Evolutionary conservation across 768 basidiomycete species (phyloP), one percentile per base, ranked within the genome.

Genomic region (Suillus plorans): DNA sequence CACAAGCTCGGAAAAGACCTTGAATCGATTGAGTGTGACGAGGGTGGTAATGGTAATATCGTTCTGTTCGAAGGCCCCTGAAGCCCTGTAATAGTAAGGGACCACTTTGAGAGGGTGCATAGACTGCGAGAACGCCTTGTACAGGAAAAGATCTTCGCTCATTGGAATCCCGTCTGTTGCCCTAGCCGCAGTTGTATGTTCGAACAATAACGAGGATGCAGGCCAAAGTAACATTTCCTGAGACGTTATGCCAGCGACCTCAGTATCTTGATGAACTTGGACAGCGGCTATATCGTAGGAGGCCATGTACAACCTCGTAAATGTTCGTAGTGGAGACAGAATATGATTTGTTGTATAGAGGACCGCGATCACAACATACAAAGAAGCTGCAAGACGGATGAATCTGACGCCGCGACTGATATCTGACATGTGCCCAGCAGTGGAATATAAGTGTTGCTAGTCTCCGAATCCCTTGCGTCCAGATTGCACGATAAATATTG

Each of bases 31-130:
- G 70, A 85, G 86, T 3, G 94, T 95, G 42, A 95, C 88, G 39
- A 94, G 82, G 0, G 94, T 95, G 1, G 94, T 91, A 63, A 95
- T 86, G 2, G 94, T 95, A 60, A 95, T 86, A 66, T 94, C 92
- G 44, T 89, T 83, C 37, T 76, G 69, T 57, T 86, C 81, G 66
- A 89, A 83, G 13, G 71, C 68, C 3, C 82, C 84, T 13, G 81
- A 80, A 3, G 90, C 91, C 60, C 86, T 85, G 73, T 91, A 92
- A 76, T 90, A 94, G 78, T 89, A 95, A 0, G 94, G 94, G 25
- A 92, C 82, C 62, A 94, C 86, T 67, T 87, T 86, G 70, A 84
- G 89, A 1, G 93, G 92, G 44, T 85, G 84, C 84, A 91, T 86
- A 25, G 86, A 86, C 62, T 80, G 81, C 5, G 89, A 78, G 69